Conservation (phyloP, 2,329 filamentous ascomycete species). For the Rosellinia necatrix region DNA sequence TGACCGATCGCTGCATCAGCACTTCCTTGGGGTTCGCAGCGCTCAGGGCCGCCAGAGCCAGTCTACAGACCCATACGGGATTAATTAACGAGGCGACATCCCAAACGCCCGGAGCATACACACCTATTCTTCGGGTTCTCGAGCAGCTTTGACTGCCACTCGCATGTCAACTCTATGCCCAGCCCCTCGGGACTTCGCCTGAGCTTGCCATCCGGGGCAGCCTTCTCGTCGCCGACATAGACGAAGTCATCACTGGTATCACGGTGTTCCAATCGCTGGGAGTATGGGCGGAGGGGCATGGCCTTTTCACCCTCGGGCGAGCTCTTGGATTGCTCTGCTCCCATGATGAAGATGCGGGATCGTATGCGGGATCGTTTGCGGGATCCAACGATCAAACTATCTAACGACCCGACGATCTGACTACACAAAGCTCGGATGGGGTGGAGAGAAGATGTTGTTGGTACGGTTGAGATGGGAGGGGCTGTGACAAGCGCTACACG, state of each 20-base stretch:
- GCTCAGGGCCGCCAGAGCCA: conserved; percentile 75
- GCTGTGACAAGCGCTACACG: too few species aligned
- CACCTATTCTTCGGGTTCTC: conserved; percentile 69
- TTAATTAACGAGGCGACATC: neutral
- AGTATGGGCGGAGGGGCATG: conserved; percentile 49
- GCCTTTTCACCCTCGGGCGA: conserved; percentile 48
- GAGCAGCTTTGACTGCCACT: conserved; percentile 67
- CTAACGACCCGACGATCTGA: too few species aligned
- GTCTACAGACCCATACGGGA: conserved; percentile 51
- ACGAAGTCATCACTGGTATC: conserved; percentile 52
- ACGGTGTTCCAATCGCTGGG: conserved; percentile 51
- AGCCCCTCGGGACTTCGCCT: conserved; percentile 50
- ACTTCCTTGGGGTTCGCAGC: conserved; percentile 68
- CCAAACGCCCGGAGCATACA: too few species aligned
- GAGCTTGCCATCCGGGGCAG: conserved; percentile 29
- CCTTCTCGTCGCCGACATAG: conserved; percentile 53
- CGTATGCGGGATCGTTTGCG: too few species aligned
- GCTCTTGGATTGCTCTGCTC: conserved; percentile 50
- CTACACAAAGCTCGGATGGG: too few species aligned
- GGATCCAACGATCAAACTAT: too few species aligned
- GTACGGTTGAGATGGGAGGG: too few species aligned
- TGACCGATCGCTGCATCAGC: conserved; percentile 65
- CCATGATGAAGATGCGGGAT: conserved; percentile 43
- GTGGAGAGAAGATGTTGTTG: too few species aligned
- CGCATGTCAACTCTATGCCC: conserved; percentile 53